phyloP scores from a whole-genome alignment of 495 filamentous ascomycete species.

The Aspergillus asperescens region DNA sequence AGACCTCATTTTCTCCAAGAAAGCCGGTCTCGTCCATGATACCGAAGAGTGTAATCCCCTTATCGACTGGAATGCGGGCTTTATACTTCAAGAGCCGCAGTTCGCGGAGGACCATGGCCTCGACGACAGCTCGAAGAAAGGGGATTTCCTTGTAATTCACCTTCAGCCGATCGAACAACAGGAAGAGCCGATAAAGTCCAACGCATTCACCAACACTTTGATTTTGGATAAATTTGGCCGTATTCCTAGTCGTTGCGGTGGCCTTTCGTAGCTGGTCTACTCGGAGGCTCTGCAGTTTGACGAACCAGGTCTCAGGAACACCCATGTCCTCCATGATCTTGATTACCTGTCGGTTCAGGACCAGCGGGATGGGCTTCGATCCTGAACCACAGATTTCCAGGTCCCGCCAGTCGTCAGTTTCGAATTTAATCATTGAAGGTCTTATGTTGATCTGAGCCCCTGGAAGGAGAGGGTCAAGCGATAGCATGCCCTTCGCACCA shows the following conservation, averaged over 20 bases:
- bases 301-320: slow-evolving; percentile 51
- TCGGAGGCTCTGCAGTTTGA: slow-evolving; percentile 52
- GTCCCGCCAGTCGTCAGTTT: slow-evolving; percentile 42
- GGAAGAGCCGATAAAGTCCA: slow-evolving; percentile 54
- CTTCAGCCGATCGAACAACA: slow-evolving; percentile 43
- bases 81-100: slow-evolving; percentile 70
- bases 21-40: slow-evolving; percentile 76
- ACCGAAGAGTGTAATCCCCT: slow-evolving; percentile 70
- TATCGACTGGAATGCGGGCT: slow-evolving; percentile 60
- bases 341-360: slow-evolving; percentile 71
- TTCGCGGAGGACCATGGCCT: slow-evolving; percentile 58
- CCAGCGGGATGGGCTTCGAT: slow-evolving; percentile 58
- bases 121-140: slow-evolving; percentile 60
- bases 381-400: slow-evolving; percentile 73
- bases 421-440: slow-evolving; percentile 75
- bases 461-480: slow-evolving; percentile 53
- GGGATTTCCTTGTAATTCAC: slow-evolving; percentile 58
- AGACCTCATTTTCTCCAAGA: slow-evolving; percentile 49
- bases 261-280: slow-evolving; percentile 53
- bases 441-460: slow-evolving; percentile 55
- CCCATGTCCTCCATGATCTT: slow-evolving; percentile 76
- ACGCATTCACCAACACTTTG: slow-evolving; percentile 51
- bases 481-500: slow-evolving; percentile 64
- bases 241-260: slow-evolving; percentile 49
- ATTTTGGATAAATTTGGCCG: slow-evolving; percentile 55